These are phyloP conservation scores for Nematodospora valgi DNA, from an alignment of 805 yeast genomes.

Conservation along the genomic window DNA sequence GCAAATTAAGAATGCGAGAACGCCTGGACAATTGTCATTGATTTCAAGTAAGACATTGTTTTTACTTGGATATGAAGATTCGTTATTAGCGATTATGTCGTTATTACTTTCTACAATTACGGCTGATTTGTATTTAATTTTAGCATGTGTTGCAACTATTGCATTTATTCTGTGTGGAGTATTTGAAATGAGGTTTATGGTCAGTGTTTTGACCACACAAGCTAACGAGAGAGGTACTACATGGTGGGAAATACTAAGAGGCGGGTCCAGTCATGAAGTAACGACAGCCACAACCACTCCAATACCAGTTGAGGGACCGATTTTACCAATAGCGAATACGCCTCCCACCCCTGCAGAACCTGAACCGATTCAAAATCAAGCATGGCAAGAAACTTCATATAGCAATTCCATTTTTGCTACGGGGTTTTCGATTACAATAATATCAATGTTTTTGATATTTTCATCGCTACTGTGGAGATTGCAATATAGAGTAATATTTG, in stretches of 20 bases:
- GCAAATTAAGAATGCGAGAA: constrained; percentile 68
- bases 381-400: constrained; percentile 18
- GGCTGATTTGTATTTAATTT: constrained; percentile 58
- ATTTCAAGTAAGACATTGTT: constrained; percentile 54
- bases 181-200: constrained; percentile 73
- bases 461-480: constrained; percentile 65
- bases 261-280: constrained; percentile 40
- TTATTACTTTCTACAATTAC: constrained; percentile 55
- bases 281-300: constrained; percentile 4
- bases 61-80: constrained; percentile 70
- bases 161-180: constrained; percentile 67
- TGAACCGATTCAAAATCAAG: constrained; percentile 10
- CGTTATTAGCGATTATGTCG: constrained; percentile 60
- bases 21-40: constrained; percentile 77
- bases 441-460: constrained; percentile 49
- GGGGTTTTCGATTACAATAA: constrained; percentile 25
- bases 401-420: constrained; percentile 25
- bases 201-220: constrained; percentile 65
- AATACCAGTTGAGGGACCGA: constrained; percentile 7
- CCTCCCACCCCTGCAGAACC: constrained; percentile 10
- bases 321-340: constrained; percentile 9
- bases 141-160: constrained; percentile 66
- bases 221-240: constrained; percentile 66
- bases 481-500: constrained; percentile 51
- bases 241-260: constrained; percentile 63